A percentile compares a stretch with the other conserved stretches of the same genome.
These are phyloP conservation scores for Ophiostoma perfectum DNA, from an alignment of 2,329 filamentous ascomycete genomes.

Conservation along the genomic window DNA sequence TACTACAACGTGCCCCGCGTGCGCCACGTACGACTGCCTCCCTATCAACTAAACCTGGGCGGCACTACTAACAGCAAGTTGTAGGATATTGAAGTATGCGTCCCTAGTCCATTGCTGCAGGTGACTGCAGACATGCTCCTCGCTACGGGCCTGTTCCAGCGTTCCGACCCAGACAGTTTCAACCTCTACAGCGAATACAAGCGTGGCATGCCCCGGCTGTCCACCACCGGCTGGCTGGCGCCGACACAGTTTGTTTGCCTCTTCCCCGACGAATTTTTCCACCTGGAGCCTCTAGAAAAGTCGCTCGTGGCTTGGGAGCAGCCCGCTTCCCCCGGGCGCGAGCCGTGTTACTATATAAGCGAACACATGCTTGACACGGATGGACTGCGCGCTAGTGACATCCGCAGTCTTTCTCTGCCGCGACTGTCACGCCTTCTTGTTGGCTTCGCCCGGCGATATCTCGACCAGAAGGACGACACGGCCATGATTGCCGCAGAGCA, in stretches of 20 bases:
- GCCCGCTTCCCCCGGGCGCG: not conserved
- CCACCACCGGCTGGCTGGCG: slow-evolving; percentile 1
- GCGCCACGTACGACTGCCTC: not conserved
- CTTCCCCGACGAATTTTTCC: slow-evolving; percentile 1
- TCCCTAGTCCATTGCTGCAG: not conserved
- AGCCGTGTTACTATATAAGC: not conserved
- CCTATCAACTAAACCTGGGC: not conserved
- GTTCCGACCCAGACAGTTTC: not conserved
- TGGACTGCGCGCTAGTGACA: not conserved
- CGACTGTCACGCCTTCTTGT: not conserved
- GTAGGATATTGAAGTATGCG: slow-evolving; percentile 5
- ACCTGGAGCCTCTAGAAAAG: not conserved
- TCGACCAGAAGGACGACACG: slow-evolving; percentile 1
- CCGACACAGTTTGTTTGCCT: not conserved
- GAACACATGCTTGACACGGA: not conserved
- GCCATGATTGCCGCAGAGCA: slow-evolving; percentile 7
- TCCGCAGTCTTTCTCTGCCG: not conserved
- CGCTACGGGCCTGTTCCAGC: not conserved
- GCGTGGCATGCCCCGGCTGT: not conserved
- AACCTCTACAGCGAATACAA: slow-evolving; percentile 8
- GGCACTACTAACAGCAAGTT: not conserved
- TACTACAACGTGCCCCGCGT: slow-evolving; percentile 11
- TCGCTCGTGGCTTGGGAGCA: not conserved
- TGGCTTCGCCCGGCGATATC: not conserved
- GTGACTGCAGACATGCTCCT: not conserved